A percentile compares a stretch with the other conserved stretches of the same genome.
phyloP scores from a whole-genome alignment of 495 filamentous ascomycete genomes.

The Aspergillus sclerotiicarbonarius region DNA sequence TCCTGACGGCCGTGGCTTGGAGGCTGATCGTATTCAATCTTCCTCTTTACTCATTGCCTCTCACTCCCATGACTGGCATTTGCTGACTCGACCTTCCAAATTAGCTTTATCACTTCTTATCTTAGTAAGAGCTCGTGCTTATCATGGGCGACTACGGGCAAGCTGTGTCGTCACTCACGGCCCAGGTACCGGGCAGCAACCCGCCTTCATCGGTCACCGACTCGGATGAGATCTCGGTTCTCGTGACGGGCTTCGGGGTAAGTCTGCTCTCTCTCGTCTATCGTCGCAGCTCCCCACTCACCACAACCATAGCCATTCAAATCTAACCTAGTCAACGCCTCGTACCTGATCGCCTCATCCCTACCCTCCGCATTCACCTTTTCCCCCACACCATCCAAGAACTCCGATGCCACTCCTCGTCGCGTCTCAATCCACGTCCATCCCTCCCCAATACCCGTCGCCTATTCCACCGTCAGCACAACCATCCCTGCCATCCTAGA shows the following conservation, averaged over 20 bases:
- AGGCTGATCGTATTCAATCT: slow-evolving; percentile 1
- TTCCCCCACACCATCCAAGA: slow-evolving; percentile 11
- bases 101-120: background rate
- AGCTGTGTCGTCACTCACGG: slow-evolving; percentile 16
- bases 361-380: slow-evolving; percentile 36
- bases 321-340: slow-evolving; percentile 64
- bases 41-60: background rate
- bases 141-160: slow-evolving; percentile 44
- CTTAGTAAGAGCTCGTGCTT: background rate
- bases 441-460: slow-evolving; percentile 64
- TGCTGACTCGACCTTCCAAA: background rate
- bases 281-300: slow-evolving; percentile 1
- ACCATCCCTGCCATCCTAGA: slow-evolving; percentile 58
- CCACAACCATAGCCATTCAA: slow-evolving; percentile 58
- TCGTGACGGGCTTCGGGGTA: slow-evolving; percentile 74
- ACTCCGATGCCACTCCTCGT: slow-evolving; percentile 33
- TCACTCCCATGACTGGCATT: background rate
- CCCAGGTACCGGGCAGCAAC: slow-evolving; percentile 14
- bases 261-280: slow-evolving; percentile 31
- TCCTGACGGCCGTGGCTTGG: background rate
- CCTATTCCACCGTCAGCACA: slow-evolving; percentile 61
- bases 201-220: slow-evolving; percentile 17
- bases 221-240: slow-evolving; percentile 56
- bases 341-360: slow-evolving; percentile 64
- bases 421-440: slow-evolving; percentile 64